Evolutionary conservation across 345 rosid genomes (phyloP).

Genomic region (Camelina laxa): DNA sequence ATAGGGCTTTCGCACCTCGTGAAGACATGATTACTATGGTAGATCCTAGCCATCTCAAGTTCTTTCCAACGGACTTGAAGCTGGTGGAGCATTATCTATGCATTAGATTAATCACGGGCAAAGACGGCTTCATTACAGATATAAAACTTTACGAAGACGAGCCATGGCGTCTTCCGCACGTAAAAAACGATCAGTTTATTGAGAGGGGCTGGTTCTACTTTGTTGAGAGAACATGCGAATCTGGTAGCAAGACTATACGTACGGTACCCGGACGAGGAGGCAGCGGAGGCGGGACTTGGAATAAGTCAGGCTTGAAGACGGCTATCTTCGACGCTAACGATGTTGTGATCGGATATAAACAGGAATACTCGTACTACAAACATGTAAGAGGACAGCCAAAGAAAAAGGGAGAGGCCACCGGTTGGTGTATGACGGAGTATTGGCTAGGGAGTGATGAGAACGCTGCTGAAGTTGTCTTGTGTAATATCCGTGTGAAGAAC

Average conservation of each 20-base stretch:
- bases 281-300: background rate
- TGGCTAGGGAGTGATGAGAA: background rate
- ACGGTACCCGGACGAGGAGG: background rate
- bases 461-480: background rate
- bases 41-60: background rate
- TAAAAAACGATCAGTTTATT: background rate
- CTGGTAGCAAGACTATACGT: background rate
- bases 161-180: slow-evolving; percentile 17
- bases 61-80: background rate
- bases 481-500: background rate
- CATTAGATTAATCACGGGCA: background rate
- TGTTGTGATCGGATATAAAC: background rate
- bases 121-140: slow-evolving; percentile 2
- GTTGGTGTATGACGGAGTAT: background rate
- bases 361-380: background rate
- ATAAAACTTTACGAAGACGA: background rate
- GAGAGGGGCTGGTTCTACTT: slow-evolving; percentile 6
- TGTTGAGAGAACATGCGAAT: background rate
- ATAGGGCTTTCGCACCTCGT: too few species aligned
- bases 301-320: background rate
- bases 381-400: background rate
- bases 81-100: slow-evolving; percentile 2
- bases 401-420: background rate
- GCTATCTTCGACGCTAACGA: background rate
- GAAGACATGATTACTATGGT: background rate